These are phyloP conservation scores for Suhomyces maxii DNA, from an alignment of 1,139 yeast species.

Conservation along the genomic window DNA sequence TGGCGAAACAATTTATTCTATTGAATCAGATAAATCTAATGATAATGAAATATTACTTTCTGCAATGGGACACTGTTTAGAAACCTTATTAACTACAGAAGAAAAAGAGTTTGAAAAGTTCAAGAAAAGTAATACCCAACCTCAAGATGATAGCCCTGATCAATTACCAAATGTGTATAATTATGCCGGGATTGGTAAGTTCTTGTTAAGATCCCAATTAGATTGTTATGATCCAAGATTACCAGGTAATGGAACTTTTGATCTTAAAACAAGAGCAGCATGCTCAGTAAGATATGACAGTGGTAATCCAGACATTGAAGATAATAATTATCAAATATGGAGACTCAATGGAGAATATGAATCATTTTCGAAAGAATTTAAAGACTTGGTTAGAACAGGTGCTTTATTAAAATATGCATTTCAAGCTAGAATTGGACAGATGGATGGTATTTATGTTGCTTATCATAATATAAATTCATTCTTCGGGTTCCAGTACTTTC, in stretches of 20 bases:
- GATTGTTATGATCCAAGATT: slow-evolving; percentile 77
- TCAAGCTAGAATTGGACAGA: slow-evolving; percentile 92
- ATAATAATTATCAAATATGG: slow-evolving; percentile 65
- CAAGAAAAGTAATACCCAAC: slow-evolving; percentile 15
- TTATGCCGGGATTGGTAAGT: slow-evolving; percentile 66
- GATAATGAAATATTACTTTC: slow-evolving; percentile 75
- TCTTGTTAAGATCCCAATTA: slow-evolving; percentile 85
- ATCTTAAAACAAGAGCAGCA: slow-evolving; percentile 88
- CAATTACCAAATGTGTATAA: slow-evolving; percentile 49
- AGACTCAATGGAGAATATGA: slow-evolving; percentile 65
- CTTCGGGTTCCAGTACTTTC: slow-evolving; percentile 89
- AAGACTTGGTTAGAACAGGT: slow-evolving; percentile 69
- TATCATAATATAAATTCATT: slow-evolving; percentile 80
- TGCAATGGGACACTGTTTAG: slow-evolving; percentile 76
- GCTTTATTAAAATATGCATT: slow-evolving; percentile 81
- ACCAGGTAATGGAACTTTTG: slow-evolving; percentile 93
- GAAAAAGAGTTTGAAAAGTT: slow-evolving; percentile 46
- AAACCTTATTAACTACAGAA: slow-evolving; percentile 66
- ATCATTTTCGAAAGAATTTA: slow-evolving; percentile 76
- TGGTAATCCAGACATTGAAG: slow-evolving; percentile 54
- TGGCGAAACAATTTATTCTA: slow-evolving; percentile 49
- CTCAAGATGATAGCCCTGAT: neutral
- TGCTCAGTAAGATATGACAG: slow-evolving; percentile 81
- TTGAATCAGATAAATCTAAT: slow-evolving; percentile 69
- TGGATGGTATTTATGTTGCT: slow-evolving; percentile 95